Base-by-base conservation (phyloP, 352 stramenopile species). In the Globisporangium acanthophoron region DNA sequence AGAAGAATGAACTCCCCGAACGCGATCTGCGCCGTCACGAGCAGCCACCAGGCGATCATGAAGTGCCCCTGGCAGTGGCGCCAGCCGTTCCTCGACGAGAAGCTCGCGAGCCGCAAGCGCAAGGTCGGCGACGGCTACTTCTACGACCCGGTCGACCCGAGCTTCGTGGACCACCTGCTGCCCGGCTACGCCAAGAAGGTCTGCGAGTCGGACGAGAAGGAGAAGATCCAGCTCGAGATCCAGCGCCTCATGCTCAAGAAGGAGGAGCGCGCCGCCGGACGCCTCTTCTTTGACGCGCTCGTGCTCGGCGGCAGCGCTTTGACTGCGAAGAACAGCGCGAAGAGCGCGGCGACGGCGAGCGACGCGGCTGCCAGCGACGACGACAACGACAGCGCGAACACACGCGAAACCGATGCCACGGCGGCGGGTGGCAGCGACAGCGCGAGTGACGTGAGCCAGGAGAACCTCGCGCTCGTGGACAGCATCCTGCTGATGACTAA, bases 51-150 rank as follows among this genome's bases (percentile, higher is more conserved):
- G 62, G 80, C 85, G 45, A 92, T 94, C 65, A 87, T 94, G 74
- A 94, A 94, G 69, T 94, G 85, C 49, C 85, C 85, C 27, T 94
- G 85, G 85, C 85, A 94, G 56, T 94, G 85, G 85, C 85, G 85
- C 33, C 73, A 89, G 62, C 81, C 84, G 13, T 94, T 94, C 65
- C 66, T 94, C 52, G 85, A 92, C 54, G 85, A 90, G 59, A 88
- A 87, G 60, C 85, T 70, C 53, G 82, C 85, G 51, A 89, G 76
- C 63, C 80, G 83, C 65, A 94, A 94, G 71, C 85, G 85, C 67
- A 90, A 91, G 64, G 76, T 85, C 13, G 85, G 81, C 54, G 85
- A 94, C 62, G 82, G 80, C 52, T 85, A 78, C 64, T 90, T 90
- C 57, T 90, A 90, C 70, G 85, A 94, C 65, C 85, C 85, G 12